phyloP scores from a whole-genome alignment of 2,329 filamentous ascomycete genomes.

The Pseudogymnoascus sp. region DNA sequence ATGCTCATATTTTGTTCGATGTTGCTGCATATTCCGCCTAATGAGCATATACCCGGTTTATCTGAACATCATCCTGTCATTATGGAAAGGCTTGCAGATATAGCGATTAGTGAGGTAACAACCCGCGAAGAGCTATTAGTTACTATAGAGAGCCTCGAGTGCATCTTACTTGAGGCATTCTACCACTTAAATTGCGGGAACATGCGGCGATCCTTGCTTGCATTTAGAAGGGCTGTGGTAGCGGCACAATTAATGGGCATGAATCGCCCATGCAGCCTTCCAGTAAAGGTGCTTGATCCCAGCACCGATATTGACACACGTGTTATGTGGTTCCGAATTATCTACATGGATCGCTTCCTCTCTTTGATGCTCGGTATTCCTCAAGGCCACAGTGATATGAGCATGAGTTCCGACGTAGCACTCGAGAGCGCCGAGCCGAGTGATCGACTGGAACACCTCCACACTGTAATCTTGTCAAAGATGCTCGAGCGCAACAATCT shows the following conservation, averaged over 20 bases:
- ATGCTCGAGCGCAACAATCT: slow-evolving; percentile 35
- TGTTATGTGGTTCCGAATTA: slow-evolving; percentile 40
- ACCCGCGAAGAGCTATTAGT: slow-evolving; percentile 33
- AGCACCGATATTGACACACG: slow-evolving; percentile 32
- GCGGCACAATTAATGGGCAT: slow-evolving; percentile 38
- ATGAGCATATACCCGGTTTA: slow-evolving; percentile 11
- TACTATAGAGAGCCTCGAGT: slow-evolving; percentile 36
- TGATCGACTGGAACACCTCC: slow-evolving; percentile 40
- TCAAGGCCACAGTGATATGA: slow-evolving; percentile 35
- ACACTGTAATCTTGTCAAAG: slow-evolving; percentile 32
- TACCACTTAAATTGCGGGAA: slow-evolving; percentile 35
- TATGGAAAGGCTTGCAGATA: slow-evolving; percentile 19
- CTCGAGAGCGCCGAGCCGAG: slow-evolving; percentile 30
- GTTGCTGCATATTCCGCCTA: slow-evolving; percentile 29
- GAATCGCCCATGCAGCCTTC: slow-evolving; percentile 22
- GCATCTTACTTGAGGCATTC: slow-evolving; percentile 35
- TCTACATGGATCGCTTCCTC: slow-evolving; percentile 40
- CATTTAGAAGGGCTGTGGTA: slow-evolving; percentile 32
- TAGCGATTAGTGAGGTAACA: slow-evolving; percentile 24
- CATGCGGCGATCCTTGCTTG: slow-evolving; percentile 35
- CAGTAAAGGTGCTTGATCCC: slow-evolving; percentile 11
- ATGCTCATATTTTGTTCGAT: slow-evolving; percentile 34
- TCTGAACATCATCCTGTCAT: slow-evolving; percentile 18
- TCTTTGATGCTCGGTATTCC: slow-evolving; percentile 42
- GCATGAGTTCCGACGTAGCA: slow-evolving; percentile 29